Evolutionary conservation across 345 rosid species (phyloP).

Genomic region (Reutealis trisperma): DNA sequence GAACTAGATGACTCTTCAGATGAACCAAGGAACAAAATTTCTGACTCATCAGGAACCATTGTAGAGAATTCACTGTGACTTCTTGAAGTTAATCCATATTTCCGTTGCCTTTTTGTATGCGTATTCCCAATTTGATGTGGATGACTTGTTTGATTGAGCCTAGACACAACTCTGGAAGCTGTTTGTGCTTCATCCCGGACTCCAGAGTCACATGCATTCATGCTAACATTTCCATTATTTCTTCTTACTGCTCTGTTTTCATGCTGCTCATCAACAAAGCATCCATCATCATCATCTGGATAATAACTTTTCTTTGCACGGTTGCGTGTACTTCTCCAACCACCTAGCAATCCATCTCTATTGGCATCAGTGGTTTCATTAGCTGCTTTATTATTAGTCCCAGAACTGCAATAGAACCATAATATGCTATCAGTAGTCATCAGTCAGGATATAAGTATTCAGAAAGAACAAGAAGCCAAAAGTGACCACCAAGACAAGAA

Average conservation of each 20-base stretch:
- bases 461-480: slow-evolving; percentile 15
- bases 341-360: slow-evolving; percentile 35
- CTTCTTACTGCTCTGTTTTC: slow-evolving; percentile 25
- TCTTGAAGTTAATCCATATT: slow-evolving; percentile 34
- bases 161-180: slow-evolving; percentile 33
- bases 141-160: slow-evolving; percentile 20
- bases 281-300: slow-evolving; percentile 21
- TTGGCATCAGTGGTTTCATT: slow-evolving; percentile 28
- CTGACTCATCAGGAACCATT: slow-evolving; percentile 41
- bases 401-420: slow-evolving; percentile 32
- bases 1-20: slow-evolving; percentile 58
- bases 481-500: not conserved
- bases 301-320: slow-evolving; percentile 21
- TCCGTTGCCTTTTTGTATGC: slow-evolving; percentile 16
- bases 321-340: slow-evolving; percentile 64
- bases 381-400: slow-evolving; percentile 22
- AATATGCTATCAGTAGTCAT: slow-evolving; percentile 2
- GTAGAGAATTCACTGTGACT: slow-evolving; percentile 41
- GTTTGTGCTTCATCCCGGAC: slow-evolving; percentile 18
- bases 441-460: not conserved
- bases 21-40: slow-evolving; percentile 52
- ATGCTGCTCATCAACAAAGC: slow-evolving; percentile 23
- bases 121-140: slow-evolving; percentile 9
- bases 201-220: slow-evolving; percentile 14
- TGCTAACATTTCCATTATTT: slow-evolving; percentile 26